Percentiles rank a stretch among this genome's conserved stretches.
phyloP scores from a whole-genome alignment of 202 grass and related monocot species.

The Dendrocalamus latiflorus region DNA sequence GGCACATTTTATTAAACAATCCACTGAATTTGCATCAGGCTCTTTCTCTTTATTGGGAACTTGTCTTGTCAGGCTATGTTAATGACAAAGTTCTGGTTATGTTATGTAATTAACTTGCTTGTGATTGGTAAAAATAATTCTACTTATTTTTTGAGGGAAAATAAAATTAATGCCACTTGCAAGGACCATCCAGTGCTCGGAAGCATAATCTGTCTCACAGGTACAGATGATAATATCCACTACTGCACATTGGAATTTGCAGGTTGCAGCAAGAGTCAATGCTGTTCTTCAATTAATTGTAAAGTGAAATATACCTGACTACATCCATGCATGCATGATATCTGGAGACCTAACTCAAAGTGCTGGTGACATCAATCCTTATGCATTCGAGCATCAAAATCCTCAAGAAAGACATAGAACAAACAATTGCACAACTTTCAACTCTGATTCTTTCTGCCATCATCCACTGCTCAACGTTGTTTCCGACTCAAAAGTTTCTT shows the following conservation, averaged over 20 bases:
- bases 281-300: neutral
- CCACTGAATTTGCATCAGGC: neutral
- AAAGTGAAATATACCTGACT: neutral
- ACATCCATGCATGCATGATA: neutral
- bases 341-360: constrained; percentile 11
- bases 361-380: constrained; percentile 5
- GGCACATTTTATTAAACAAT: neutral
- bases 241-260: neutral
- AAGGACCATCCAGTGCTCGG: neutral
- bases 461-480: neutral
- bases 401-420: neutral
- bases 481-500: neutral
- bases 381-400: neutral
- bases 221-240: neutral
- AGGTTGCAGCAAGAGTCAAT: constrained; percentile 7
- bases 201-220: neutral
- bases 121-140: neutral
- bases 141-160: neutral
- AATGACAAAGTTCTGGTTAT: neutral
- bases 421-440: neutral
- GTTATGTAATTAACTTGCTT: neutral
- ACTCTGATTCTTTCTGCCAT: neutral
- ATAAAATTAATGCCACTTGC: neutral
- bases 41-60: neutral
- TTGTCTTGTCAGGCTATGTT: neutral